Percentiles rank a stretch among this genome's conserved stretches.
These are phyloP conservation scores for Penicillium expansum DNA, from an alignment of 2,329 filamentous ascomycete species.

Conservation along the genomic window DNA sequence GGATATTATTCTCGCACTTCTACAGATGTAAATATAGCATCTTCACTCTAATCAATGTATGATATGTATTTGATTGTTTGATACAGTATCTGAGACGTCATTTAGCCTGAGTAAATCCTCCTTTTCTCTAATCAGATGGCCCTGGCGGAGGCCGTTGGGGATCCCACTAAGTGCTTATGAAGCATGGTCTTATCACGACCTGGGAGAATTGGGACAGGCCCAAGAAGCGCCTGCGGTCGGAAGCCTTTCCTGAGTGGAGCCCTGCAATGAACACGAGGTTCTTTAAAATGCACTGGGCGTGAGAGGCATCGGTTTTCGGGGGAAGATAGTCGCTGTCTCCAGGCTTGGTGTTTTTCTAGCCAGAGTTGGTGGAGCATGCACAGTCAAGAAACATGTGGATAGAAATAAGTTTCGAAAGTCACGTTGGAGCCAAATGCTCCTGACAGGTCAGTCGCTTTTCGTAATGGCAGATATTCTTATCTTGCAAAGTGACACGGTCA, in stretches of 20 bases:
- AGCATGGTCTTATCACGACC: neutral
- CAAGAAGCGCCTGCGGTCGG: too few species aligned
- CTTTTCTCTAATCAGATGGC: neutral
- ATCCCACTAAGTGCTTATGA: neutral
- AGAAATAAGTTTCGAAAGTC: neutral
- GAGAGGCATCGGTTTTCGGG: neutral
- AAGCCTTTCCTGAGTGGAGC: too few species aligned
- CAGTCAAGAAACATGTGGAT: neutral
- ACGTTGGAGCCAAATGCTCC: neutral
- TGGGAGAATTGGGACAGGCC: neutral
- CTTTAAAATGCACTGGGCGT: neutral
- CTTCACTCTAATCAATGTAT: slow-evolving; percentile 23
- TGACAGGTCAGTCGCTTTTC: neutral
- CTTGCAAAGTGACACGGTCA: neutral
- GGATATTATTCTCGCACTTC: slow-evolving; percentile 16
- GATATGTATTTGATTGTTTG: neutral
- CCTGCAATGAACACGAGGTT: neutral
- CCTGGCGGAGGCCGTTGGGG: neutral
- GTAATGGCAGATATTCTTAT: neutral
- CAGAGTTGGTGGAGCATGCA: neutral
- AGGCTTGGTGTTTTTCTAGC: neutral
- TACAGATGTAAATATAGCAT: slow-evolving; percentile 22
- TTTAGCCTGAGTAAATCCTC: neutral
- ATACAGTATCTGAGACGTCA: neutral
- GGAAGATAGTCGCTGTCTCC: neutral